phyloP scores from a whole-genome alignment of 768 basidiomycete genomes.

The Zangia roseola region DNA sequence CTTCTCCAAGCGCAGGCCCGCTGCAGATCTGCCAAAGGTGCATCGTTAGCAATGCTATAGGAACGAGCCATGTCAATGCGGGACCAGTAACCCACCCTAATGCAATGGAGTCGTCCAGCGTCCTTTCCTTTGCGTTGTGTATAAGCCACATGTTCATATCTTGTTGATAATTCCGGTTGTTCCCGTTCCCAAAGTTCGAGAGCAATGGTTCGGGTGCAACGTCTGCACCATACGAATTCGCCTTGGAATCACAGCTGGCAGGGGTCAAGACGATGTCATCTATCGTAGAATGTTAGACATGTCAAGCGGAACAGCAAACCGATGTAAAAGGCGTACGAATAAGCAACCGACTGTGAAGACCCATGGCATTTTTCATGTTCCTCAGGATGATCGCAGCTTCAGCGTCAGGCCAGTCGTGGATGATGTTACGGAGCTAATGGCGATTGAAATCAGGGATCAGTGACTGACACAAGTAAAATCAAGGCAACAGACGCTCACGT shows the following conservation, averaged over 20 bases:
- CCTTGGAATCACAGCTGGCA: slow-evolving; percentile 7
- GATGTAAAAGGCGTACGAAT: slow-evolving; percentile 31
- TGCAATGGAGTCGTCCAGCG: slow-evolving; percentile 38
- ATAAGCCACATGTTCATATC: slow-evolving; percentile 49
- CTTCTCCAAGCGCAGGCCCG: slow-evolving; percentile 23
- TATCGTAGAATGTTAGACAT: neutral
- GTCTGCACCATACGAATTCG: slow-evolving; percentile 15
- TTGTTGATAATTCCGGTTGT: slow-evolving; percentile 39
- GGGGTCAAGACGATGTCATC: slow-evolving; percentile 23
- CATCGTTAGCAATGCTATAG: neutral
- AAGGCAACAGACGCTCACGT: slow-evolving; percentile 11
- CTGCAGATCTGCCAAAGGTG: slow-evolving; percentile 11
- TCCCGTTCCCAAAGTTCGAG: slow-evolving; percentile 46
- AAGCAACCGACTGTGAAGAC: slow-evolving; percentile 28
- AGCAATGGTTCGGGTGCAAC: slow-evolving; percentile 45
- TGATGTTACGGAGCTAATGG: slow-evolving; percentile 26
- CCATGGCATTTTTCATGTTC: slow-evolving; percentile 30
- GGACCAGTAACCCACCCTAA: slow-evolving; percentile 26
- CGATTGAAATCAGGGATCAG: neutral
- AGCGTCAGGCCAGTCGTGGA: slow-evolving; percentile 38
- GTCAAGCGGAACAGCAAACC: neutral
- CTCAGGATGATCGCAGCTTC: slow-evolving; percentile 32
- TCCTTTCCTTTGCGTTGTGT: slow-evolving; percentile 44
- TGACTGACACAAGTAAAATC: neutral
- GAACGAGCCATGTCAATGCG: neutral